Conservation (phyloP, 129 eudicot species). For the Escallonia rubra region DNA sequence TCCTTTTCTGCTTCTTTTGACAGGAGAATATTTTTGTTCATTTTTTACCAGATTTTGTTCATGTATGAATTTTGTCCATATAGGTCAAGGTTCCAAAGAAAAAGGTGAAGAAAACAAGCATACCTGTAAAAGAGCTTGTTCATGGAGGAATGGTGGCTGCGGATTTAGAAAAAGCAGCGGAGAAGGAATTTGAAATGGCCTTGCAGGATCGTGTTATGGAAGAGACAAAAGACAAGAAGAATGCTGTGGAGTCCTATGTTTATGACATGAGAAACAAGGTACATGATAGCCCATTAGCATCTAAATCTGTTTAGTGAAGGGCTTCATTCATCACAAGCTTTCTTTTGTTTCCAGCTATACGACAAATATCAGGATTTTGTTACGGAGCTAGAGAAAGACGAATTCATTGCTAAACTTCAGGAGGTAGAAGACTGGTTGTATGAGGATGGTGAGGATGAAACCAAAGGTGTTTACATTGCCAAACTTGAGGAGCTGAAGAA, state of each 20-base stretch:
- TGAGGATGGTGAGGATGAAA: constrained; percentile 97
- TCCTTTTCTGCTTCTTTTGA: too few relatives aligned
- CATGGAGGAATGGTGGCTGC: constrained; percentile 58
- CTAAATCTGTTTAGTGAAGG: neutral
- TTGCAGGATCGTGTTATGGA: constrained; percentile 95
- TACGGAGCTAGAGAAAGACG: constrained; percentile 67
- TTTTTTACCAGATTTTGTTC: too few relatives aligned
- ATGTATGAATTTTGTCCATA: neutral
- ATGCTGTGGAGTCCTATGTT: constrained; percentile 93
- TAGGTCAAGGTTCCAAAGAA: constrained; percentile 90
- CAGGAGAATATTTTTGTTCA: too few relatives aligned
- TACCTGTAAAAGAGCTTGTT: constrained; percentile 66
- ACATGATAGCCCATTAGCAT: neutral
- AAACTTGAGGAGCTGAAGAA: constrained; percentile 90
- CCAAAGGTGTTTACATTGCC: constrained; percentile 75
- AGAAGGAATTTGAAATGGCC: constrained; percentile 98
- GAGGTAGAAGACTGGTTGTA: constrained; percentile 95
- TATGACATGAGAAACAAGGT: constrained; percentile 98
- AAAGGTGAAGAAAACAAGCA: constrained; percentile 65
- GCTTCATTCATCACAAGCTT: neutral
- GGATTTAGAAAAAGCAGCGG: constrained; percentile 85
- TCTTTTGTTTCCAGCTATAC: constrained; percentile 43
- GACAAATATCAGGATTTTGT: constrained; percentile 75
- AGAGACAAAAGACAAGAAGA: constrained; percentile 92
- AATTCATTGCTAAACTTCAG: constrained; percentile 58